Evolutionary conservation across 1,139 yeast genomes (phyloP).

Genomic region (Candida tunisiensis): DNA sequence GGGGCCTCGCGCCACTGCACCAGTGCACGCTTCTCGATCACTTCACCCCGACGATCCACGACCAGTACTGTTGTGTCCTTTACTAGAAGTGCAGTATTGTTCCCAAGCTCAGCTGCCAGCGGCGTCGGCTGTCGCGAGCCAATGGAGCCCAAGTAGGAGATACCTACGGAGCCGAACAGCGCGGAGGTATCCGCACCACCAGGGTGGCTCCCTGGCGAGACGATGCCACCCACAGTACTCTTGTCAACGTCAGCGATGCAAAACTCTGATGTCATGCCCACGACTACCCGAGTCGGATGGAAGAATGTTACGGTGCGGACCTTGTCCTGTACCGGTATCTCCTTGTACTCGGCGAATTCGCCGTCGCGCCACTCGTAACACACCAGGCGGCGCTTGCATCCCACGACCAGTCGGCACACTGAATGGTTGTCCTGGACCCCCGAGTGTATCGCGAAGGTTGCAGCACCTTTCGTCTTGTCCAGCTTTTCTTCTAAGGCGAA

Average conservation of each 20-base stretch:
- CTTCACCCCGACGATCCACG: conserved; percentile 8
- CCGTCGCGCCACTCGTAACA: conserved; percentile 23
- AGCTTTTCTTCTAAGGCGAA: conserved; percentile 17
- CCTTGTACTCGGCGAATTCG: conserved; percentile 15
- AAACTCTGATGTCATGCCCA: conserved; percentile 2
- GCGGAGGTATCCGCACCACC: no score
- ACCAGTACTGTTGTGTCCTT: conserved; percentile 10
- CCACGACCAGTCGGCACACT: conserved; percentile 20
- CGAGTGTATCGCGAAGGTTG: conserved; percentile 14
- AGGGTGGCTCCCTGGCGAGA: no score
- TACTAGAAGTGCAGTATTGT: conserved; percentile 8
- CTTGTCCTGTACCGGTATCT: conserved; percentile 20
- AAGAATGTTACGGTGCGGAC: conserved; percentile 14
- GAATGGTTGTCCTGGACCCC: conserved; percentile 6
- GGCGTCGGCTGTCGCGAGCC: conserved; percentile 6
- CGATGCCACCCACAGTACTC: neutral
- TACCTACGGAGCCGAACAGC: no score
- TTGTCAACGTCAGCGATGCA: neutral
- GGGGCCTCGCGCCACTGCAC: conserved; percentile 8
- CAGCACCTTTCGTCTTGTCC: conserved; percentile 20
- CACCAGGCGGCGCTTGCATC: conserved; percentile 18
- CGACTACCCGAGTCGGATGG: no score
- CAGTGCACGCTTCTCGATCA: conserved; percentile 7
- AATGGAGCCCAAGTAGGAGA: conserved; percentile 9
- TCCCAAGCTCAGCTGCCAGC: conserved; percentile 5